Evolutionary conservation across 257 asterid species (phyloP), one percentile per base, ranked within the genome.

Genomic region (Fraxinus quadrangulata): DNA sequence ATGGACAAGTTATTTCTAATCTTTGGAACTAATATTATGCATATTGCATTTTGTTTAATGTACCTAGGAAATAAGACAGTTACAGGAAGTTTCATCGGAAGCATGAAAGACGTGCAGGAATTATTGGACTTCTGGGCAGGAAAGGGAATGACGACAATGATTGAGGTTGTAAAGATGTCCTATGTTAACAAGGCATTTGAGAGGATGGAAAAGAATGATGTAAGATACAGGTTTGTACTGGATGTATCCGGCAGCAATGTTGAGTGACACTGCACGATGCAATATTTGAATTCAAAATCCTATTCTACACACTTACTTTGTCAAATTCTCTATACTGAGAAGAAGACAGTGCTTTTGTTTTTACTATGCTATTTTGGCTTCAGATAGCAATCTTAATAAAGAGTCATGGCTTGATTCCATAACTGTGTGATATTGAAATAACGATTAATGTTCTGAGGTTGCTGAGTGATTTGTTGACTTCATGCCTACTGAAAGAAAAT

Each of bases 171-270:
- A 77, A 78, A 78, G 59, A 81, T 74, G 42, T 85, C 85, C 19
- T 80, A 71, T 70, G 81, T 85, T 26, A 81, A 85, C 71, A 63
- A 77, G 67, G 91, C 88, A 6, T 85, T 85, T 47, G 74, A 75
- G 71, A 85, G 91, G 65, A 80, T 87, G 86, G 87, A 83, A 56
- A 81, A 56, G 68, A 85, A 83, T 74, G 89, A 85, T 39, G 89
- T 87, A 39, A 81, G 88, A 72, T 87, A 85, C 73, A 78, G 87
- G 77, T 85, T 87, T 73, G 89, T 87, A 12, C 75, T 83, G 47
- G 88, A 87, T 73, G 81, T 87, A 1, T 88, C 84, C 39, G 80
- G 76, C 72, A 79, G 78, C 83, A 76, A 81, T 49, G 80, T 80
- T 56, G 75, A 78, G 37, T 84, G 70, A 59, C 36, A 3, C 23